Base-by-base conservation (phyloP, 129 eudicot species). In the Flaveria bidentis region DNA sequence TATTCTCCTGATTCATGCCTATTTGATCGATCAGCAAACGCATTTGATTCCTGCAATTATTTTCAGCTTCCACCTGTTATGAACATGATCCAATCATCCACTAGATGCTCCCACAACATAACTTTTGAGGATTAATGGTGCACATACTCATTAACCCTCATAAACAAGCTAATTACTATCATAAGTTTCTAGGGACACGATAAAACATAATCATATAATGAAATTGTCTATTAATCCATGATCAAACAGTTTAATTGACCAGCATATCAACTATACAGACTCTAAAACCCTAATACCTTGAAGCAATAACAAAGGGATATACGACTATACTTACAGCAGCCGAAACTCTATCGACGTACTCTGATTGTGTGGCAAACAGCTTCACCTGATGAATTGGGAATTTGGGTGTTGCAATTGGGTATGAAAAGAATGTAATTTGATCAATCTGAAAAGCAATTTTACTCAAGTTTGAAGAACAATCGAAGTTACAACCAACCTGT, bases 41-140 rank as follows among this genome's bases (percentile, higher is more conserved):
- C 76, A 83, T 82, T 72, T 92, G 91, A 61, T 90, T 87, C 62
- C 86, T 82, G 77, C 97, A 92, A 57, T 75, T 88, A 74, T 78
- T 82, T 81, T 92, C 97, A 44, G 92, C 91, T 51, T 92, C 91
- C 71, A 92, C 85, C 97, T 92, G 89, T 72, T 70, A 78, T 36
- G 36, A 71, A 72, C 65, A 78, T 51, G 36, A 74, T 39, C 66
- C 86, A 41, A 20, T 17, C 50, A n/a, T 55, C 61, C 30, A 77
- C 75, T 55, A 28, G 0, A 81, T 63, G 61, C 42, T 61, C 12
- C 36, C 65, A 58, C 14, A 58, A 22, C 25, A 23, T 2, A 23
- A 58, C 15, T 50, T 50, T 50, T 50, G 18, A 14, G 55, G 55
- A 50, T 4, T 13, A 50, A 50, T 22, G 65, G 16, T 22, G 16